These are phyloP conservation scores for Amanita muscaria DNA, from an alignment of 768 basidiomycete species.

Conservation along the genomic window DNA sequence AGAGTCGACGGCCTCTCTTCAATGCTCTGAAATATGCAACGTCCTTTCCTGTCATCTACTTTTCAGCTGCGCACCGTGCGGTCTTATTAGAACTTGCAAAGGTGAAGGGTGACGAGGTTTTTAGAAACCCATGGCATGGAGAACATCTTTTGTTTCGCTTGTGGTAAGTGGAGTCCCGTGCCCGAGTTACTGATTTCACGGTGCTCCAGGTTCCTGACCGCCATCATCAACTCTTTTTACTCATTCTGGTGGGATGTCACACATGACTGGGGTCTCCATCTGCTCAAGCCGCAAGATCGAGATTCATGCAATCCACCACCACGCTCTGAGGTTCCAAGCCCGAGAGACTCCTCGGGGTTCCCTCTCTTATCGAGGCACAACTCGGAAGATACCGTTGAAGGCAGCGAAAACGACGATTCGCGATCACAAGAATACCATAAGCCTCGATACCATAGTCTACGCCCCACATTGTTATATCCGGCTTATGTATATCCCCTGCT, in stretches of 20 bases:
- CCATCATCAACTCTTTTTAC: conserved; percentile 82
- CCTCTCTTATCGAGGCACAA: conserved; percentile 16
- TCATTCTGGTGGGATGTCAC: conserved; percentile 99
- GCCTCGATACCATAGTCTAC: conserved; percentile 43
- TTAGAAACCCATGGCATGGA: conserved; percentile 53
- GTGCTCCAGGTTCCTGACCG: conserved; percentile 66
- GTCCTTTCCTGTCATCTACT: conserved; percentile 90
- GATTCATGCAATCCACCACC: conserved; percentile 23
- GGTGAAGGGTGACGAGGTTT: conserved; percentile 35
- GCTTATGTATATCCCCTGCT: conserved; percentile 78
- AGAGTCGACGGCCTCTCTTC: conserved; percentile 64
- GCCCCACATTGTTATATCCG: conserved; percentile 68
- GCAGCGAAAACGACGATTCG: background rate
- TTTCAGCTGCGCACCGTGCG: conserved; percentile 83
- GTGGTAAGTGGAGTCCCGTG: conserved; percentile 46
- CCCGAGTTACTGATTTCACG: background rate
- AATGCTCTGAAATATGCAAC: conserved; percentile 97
- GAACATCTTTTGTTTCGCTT: conserved; percentile 75
- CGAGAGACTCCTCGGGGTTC: conserved; percentile 34
- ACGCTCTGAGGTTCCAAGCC: conserved; percentile 38
- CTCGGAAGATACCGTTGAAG: conserved; percentile 3
- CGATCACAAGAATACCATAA: background rate
- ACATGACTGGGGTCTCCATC: conserved; percentile 91
- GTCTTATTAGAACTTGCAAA: conserved; percentile 52
- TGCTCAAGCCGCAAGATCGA: conserved; percentile 40